A percentile compares a stretch with the other conserved stretches of the same genome.
Evolutionary conservation across 2,329 filamentous ascomycete genomes (phyloP).

Genomic region (Fusarium circinatum): DNA sequence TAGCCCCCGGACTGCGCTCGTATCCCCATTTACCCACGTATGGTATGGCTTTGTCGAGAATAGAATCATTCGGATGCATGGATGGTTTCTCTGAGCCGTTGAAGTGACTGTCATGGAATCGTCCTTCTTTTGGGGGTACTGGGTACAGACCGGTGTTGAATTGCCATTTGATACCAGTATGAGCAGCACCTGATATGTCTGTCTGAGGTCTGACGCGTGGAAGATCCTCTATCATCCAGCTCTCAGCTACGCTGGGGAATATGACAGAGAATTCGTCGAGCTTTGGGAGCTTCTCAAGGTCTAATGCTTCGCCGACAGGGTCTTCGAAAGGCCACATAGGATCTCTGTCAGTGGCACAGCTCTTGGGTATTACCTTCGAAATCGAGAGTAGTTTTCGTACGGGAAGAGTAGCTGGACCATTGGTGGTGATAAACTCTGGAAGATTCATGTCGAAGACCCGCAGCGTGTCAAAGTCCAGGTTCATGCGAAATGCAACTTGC

Average conservation of each 20-base stretch:
- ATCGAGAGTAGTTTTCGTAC: background rate
- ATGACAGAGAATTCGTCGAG: background rate
- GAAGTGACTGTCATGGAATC: background rate
- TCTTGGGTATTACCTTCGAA: background rate
- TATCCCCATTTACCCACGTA: background rate
- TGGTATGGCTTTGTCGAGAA: background rate
- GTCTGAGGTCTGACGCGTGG: background rate
- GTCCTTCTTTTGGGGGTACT: background rate
- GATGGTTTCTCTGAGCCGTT: fast-evolving
- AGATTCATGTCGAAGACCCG: background rate
- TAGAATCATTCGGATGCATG: fast-evolving
- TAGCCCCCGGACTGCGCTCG: fast-evolving
- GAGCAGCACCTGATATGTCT: fast-evolving
- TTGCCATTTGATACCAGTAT: background rate
- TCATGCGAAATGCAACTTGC: background rate
- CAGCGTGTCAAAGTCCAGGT: background rate
- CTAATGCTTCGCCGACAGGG: fast-evolving
- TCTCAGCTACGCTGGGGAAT: fast-evolving
- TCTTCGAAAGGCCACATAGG: fast-evolving
- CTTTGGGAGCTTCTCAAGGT: background rate
- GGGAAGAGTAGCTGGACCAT: fast-evolving
- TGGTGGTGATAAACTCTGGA: fast-evolving
- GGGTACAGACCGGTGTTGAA: background rate
- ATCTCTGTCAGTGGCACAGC: fast-evolving
- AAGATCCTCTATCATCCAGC: background rate